These are phyloP conservation scores for Rutstroemia sydowiana DNA, from an alignment of 2,329 filamentous ascomycete genomes.

Conservation along the genomic window DNA sequence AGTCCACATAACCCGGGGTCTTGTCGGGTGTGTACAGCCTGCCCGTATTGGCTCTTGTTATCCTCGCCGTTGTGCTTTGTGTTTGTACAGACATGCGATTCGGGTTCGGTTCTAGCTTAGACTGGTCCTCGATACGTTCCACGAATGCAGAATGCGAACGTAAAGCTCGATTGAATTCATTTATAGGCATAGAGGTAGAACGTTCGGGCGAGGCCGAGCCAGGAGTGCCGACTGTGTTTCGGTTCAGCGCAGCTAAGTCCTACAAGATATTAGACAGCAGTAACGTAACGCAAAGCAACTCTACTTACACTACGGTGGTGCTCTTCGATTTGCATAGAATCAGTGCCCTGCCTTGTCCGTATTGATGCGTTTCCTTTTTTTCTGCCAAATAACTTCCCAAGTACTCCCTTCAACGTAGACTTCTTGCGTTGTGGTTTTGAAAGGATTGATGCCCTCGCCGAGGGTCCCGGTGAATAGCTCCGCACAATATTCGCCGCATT, in stretches of 20 bases:
- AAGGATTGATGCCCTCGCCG: conserved; percentile 29
- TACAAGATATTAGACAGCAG: conserved; percentile 19
- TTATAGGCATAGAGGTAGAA: conserved; percentile 51
- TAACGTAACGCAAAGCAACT: conserved; percentile 14
- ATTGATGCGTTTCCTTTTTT: conserved; percentile 27
- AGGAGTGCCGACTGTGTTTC: conserved; percentile 25
- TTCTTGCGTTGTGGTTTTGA: conserved; percentile 46
- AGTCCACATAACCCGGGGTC: conserved; percentile 35
- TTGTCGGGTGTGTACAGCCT: conserved; percentile 35
- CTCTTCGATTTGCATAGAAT: conserved; percentile 25
- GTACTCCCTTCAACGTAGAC: conserved; percentile 47
- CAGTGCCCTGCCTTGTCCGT: conserved; percentile 4
- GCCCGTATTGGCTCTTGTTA: conserved; percentile 35
- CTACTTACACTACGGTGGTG: conserved; percentile 43
- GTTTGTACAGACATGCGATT: conserved; percentile 44
- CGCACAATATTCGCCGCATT: neutral
- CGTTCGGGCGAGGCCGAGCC: conserved; percentile 39
- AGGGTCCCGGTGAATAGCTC: conserved; percentile 28
- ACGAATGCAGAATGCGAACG: conserved; percentile 54
- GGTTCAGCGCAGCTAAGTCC: conserved; percentile 35
- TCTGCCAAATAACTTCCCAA: conserved; percentile 52
- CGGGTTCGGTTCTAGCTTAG: conserved; percentile 39
- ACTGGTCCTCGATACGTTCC: conserved; percentile 36
- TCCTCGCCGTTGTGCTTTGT: conserved; percentile 24
- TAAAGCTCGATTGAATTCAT: conserved; percentile 52